phyloP scores from a whole-genome alignment of 345 rosid genomes.

The Citrus australasica region DNA sequence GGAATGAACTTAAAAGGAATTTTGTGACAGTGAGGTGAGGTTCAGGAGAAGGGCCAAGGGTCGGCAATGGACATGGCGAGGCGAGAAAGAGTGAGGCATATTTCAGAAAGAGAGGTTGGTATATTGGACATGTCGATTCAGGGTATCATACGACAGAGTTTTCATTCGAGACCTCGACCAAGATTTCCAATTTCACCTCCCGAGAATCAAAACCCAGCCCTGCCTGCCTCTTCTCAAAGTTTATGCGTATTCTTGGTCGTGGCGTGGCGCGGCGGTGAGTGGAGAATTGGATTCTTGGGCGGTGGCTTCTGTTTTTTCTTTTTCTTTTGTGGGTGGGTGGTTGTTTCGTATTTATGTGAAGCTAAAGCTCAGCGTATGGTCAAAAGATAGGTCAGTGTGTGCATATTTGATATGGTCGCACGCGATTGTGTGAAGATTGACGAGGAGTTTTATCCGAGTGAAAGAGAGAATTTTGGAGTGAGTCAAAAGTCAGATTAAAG shows the following conservation, averaged over 20 bases:
- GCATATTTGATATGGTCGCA: neutral
- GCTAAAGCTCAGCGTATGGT: neutral
- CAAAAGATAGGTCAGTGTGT: neutral
- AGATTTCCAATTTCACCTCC: neutral
- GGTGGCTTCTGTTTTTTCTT: neutral
- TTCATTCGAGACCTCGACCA: conserved; percentile 14
- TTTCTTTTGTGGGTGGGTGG: neutral
- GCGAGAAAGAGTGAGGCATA: conserved; percentile 38
- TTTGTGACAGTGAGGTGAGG: neutral
- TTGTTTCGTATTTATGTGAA: neutral
- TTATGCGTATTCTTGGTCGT: neutral
- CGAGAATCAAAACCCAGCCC: neutral
- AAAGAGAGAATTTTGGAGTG: neutral
- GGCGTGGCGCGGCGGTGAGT: neutral
- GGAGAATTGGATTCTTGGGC: conserved; percentile 1
- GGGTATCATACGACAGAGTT: neutral
- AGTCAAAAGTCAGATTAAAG: conserved; percentile 17
- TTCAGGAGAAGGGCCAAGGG: conserved; percentile 57
- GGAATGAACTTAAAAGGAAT: neutral
- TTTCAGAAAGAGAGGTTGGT: conserved; percentile 48
- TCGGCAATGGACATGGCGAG: conserved; percentile 46
- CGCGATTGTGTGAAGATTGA: conserved; percentile 6
- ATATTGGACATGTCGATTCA: conserved; percentile 33
- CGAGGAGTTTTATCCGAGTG: neutral
- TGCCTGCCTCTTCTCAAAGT: neutral